phyloP scores from a whole-genome alignment of 2,329 filamentous ascomycete species.

The Neofusicoccum kwambonambiense region DNA sequence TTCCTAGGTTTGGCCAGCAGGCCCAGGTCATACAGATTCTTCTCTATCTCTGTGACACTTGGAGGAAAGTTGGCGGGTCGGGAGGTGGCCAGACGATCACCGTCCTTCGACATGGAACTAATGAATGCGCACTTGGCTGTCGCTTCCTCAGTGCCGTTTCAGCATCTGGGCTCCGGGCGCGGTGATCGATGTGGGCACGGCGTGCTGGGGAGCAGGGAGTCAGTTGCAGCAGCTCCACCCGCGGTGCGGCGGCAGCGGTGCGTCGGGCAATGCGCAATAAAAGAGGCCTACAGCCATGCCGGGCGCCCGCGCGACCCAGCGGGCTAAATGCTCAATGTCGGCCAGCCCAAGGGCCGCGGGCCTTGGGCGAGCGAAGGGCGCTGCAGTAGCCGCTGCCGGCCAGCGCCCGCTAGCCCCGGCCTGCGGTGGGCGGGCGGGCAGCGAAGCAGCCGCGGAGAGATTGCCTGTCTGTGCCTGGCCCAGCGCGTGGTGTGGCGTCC shows the following conservation, averaged over 20 bases:
- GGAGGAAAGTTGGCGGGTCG: neutral
- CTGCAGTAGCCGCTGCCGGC: slow-evolving; percentile 5
- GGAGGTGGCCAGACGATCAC: slow-evolving; percentile 8
- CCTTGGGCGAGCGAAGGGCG: neutral
- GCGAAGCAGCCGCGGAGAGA: neutral
- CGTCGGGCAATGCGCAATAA: slow-evolving; percentile 10
- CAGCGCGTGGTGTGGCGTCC: neutral
- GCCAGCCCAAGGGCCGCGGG: neutral
- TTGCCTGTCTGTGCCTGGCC: slow-evolving; percentile 11
- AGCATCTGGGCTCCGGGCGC: slow-evolving; percentile 16
- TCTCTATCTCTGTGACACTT: slow-evolving; percentile 16
- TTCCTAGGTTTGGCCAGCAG: slow-evolving; percentile 8
- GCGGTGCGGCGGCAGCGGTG: slow-evolving; percentile 8
- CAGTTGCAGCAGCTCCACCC: slow-evolving; percentile 3
- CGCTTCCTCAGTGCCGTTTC: slow-evolving; percentile 21
- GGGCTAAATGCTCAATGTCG: slow-evolving; percentile 3
- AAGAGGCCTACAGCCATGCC: neutral
- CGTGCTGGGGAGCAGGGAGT: slow-evolving; percentile 7
- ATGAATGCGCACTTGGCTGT: slow-evolving; percentile 15
- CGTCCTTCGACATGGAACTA: slow-evolving; percentile 15
- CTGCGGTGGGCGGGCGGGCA: neutral
- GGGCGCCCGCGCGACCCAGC: neutral
- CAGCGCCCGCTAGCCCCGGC: neutral
- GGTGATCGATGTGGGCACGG: slow-evolving; percentile 14
- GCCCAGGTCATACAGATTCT: slow-evolving; percentile 21